phyloP scores from a whole-genome alignment of 2,329 filamentous ascomycete species.

The Cordyceps farinosa region DNA sequence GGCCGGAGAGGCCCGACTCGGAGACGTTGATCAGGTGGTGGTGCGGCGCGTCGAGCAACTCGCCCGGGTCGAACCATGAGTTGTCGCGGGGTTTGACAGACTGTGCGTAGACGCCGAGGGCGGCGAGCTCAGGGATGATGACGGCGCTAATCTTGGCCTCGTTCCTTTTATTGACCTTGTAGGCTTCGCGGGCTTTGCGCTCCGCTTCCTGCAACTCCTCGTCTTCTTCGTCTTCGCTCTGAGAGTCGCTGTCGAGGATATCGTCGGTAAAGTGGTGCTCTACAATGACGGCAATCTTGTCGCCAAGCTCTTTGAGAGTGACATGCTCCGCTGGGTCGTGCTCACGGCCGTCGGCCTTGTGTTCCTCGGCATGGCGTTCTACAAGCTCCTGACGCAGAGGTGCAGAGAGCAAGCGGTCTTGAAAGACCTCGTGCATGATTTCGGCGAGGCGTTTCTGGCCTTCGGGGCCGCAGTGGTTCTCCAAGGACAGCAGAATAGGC shows the following conservation, averaged over 20 bases:
- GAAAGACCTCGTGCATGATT: conserved; percentile 64
- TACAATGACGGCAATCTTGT: conserved; percentile 64
- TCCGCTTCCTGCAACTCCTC: conserved; percentile 23
- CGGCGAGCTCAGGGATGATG: conserved; percentile 63
- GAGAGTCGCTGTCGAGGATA: conserved; percentile 36
- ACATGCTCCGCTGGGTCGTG: conserved; percentile 51
- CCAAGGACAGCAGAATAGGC: conserved; percentile 62
- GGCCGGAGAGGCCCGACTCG: conserved; percentile 53
- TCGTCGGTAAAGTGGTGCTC: conserved; percentile 61
- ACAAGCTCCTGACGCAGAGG: conserved; percentile 47
- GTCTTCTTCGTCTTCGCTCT: conserved; percentile 37
- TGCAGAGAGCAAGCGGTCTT: conserved; percentile 55
- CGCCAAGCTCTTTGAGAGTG: conserved; percentile 54
- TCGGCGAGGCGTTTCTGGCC: conserved; percentile 59
- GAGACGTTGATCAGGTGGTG: conserved; percentile 68
- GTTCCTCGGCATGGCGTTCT: conserved; percentile 32
- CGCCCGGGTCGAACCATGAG: conserved; percentile 57
- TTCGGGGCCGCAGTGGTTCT: conserved; percentile 60
- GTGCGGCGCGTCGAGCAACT: conserved; percentile 54
- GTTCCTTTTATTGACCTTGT: conserved; percentile 51
- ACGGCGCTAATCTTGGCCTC: conserved; percentile 39
- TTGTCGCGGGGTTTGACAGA: conserved; percentile 64
- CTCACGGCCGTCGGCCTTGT: conserved; percentile 43
- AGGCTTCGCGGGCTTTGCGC: conserved; percentile 46
- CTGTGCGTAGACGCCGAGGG: conserved; percentile 65